Percentiles rank a stretch among this genome's conserved stretches.
Conservation (phyloP, 495 filamentous ascomycete genomes). For the Penicillium bovifimosum region DNA sequence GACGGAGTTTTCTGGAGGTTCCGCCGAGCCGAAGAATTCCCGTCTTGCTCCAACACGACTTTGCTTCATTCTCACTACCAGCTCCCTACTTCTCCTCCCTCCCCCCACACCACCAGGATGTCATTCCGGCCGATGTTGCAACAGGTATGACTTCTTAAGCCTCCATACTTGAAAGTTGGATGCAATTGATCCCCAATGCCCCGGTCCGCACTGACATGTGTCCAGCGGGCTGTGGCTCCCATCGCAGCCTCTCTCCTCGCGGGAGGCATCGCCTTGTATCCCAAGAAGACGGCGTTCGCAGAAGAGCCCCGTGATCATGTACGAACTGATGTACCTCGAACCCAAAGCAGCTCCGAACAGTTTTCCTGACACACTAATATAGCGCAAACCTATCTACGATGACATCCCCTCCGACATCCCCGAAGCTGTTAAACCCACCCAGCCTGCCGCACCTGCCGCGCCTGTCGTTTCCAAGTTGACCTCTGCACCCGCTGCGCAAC, state of each 20-base stretch:
- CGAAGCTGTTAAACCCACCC: slow-evolving; percentile 35
- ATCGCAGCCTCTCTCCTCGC: slow-evolving; percentile 49
- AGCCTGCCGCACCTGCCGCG: slow-evolving; percentile 23
- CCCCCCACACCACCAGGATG: slow-evolving; percentile 32
- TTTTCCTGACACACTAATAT: slow-evolving; percentile 27
- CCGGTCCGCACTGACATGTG: slow-evolving; percentile 20
- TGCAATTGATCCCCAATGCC: slow-evolving; percentile 30
- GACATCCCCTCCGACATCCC: slow-evolving; percentile 47
- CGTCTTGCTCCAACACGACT: slow-evolving; percentile 30
- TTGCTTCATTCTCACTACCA: slow-evolving; percentile 30
- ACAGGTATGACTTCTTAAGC: slow-evolving; percentile 26
- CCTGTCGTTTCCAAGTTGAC: slow-evolving; percentile 11
- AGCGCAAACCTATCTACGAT: slow-evolving; percentile 87
- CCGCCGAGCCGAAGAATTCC: slow-evolving; percentile 33
- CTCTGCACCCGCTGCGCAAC: slow-evolving; percentile 20
- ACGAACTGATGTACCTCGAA: slow-evolving; percentile 13
- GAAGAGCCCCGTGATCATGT: slow-evolving; percentile 46
- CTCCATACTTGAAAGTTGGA: slow-evolving; percentile 1
- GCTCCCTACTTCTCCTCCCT: slow-evolving; percentile 14
- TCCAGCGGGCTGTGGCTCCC: slow-evolving; percentile 52
- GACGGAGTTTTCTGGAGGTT: slow-evolving; percentile 32
- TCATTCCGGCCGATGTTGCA: slow-evolving; percentile 46
- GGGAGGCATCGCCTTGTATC: slow-evolving; percentile 49
- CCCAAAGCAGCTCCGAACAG: background rate
- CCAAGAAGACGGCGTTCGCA: slow-evolving; percentile 49